A percentile compares a stretch with the other conserved stretches of the same genome.
phyloP scores from a whole-genome alignment of 257 asterid species.

The Solanum pennellii region DNA sequence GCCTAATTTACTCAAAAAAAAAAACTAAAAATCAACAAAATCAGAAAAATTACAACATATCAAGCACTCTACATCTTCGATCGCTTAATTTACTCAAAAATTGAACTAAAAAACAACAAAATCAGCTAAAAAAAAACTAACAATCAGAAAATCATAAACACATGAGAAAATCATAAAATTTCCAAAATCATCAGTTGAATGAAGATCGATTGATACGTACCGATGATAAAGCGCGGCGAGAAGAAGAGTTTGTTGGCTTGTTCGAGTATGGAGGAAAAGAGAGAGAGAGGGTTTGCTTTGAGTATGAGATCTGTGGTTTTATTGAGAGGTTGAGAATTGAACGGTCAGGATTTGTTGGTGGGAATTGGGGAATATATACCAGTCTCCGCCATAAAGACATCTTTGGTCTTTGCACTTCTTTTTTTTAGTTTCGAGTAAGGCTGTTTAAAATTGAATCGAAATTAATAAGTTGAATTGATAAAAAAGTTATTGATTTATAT shows the following conservation, averaged over 20 bases:
- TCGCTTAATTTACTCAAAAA: neutral
- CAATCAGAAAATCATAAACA: neutral
- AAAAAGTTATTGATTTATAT: no score
- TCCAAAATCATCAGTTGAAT: neutral
- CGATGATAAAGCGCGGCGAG: neutral
- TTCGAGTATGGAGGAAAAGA: neutral
- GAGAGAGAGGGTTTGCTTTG: neutral
- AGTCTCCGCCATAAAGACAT: neutral
- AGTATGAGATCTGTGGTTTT: neutral
- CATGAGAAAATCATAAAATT: neutral
- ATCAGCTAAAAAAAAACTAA: neutral
- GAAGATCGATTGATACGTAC: neutral
- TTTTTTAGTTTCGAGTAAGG: no score
- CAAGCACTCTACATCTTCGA: neutral
- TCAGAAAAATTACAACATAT: neutral
- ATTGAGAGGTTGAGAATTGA: neutral
- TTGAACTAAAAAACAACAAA: neutral
- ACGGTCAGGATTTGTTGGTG: conserved; percentile 1
- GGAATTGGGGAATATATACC: neutral
- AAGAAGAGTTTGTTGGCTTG: neutral
- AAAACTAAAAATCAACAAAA: neutral
- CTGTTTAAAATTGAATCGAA: no score
- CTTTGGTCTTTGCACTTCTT: neutral
- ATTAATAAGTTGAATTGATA: no score
- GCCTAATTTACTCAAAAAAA: neutral